Conservation (phyloP, 352 stramenopile genomes). For the Globisporangium radiosum region DNA sequence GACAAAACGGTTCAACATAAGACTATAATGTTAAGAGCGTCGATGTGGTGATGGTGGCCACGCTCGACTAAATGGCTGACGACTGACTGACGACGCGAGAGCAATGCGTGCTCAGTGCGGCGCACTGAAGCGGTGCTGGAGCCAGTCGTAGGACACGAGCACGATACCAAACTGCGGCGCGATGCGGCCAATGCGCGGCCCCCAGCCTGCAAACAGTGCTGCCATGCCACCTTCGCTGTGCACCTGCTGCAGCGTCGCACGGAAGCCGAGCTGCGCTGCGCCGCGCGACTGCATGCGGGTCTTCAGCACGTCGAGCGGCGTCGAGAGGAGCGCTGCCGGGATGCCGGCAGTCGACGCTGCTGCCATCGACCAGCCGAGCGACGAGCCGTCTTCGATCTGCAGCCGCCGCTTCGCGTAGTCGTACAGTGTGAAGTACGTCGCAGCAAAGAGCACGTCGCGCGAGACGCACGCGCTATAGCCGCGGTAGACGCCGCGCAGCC, state of each 20-base stretch:
- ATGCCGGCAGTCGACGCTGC: slow-evolving; percentile 64
- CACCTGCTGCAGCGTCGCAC: slow-evolving; percentile 48
- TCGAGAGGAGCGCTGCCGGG: slow-evolving; percentile 69
- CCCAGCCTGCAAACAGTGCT: slow-evolving; percentile 66
- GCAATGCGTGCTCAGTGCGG: not conserved
- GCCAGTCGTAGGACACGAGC: slow-evolving; percentile 75
- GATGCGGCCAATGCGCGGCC: slow-evolving; percentile 63
- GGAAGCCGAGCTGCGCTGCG: slow-evolving; percentile 33
- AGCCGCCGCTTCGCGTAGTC: slow-evolving; percentile 62
- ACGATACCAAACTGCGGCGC: slow-evolving; percentile 80
- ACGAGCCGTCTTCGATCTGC: slow-evolving; percentile 55
- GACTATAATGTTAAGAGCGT: too few species aligned
- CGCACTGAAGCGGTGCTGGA: slow-evolving; percentile 51
- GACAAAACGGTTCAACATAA: too few species aligned
- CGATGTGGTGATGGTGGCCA: too few species aligned
- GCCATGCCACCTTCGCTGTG: slow-evolving; percentile 38
- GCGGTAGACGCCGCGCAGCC: slow-evolving; percentile 56
- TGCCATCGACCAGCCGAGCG: slow-evolving; percentile 65
- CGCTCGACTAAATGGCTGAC: not conserved
- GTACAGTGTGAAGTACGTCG: slow-evolving; percentile 79
- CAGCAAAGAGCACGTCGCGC: slow-evolving; percentile 71
- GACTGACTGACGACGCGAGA: not conserved
- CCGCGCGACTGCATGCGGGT: slow-evolving; percentile 73
- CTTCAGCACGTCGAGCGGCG: slow-evolving; percentile 71
- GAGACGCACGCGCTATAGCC: slow-evolving; percentile 67